These are phyloP conservation scores for Lojkania enalia DNA, from an alignment of 2,329 filamentous ascomycete species.

Conservation along the genomic window DNA sequence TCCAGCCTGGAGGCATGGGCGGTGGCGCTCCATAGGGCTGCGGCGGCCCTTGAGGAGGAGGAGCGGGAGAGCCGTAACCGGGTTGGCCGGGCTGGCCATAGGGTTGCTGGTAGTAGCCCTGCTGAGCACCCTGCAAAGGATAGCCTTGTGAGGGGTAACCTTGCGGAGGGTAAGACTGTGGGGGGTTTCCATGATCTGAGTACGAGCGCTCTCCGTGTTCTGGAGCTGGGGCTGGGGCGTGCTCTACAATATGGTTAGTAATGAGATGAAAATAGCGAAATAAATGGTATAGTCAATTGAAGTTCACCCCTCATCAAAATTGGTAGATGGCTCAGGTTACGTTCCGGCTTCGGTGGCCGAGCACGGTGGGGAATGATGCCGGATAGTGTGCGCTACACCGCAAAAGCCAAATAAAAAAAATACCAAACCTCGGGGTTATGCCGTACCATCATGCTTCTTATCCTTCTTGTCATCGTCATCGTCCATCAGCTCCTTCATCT, in stretches of 20 bases:
- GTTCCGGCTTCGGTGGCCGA: too few species aligned
- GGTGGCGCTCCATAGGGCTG: conserved; percentile 53
- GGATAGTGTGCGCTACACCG: too few species aligned
- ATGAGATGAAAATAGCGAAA: background rate
- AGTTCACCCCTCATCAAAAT: too few species aligned
- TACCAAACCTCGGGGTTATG: too few species aligned
- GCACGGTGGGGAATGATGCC: too few species aligned
- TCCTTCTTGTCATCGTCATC: conserved; percentile 43
- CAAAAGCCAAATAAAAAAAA: too few species aligned
- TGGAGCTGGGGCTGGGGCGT: background rate
- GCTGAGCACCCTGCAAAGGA: conserved; percentile 17
- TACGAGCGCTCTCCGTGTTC: background rate
- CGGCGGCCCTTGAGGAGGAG: conserved; percentile 36
- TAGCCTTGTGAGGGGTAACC: conserved; percentile 5
- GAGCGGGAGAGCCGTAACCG: conserved; percentile 24
- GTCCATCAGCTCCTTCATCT: conserved; percentile 50
- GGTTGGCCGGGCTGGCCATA: conserved; percentile 12
- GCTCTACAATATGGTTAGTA: background rate
- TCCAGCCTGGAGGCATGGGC: conserved; percentile 61
- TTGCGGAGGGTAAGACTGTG: conserved; percentile 20
- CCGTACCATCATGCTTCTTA: too few species aligned
- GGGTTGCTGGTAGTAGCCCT: conserved; percentile 15
- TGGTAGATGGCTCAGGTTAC: too few species aligned
- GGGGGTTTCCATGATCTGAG: conserved; percentile 13
- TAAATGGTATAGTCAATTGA: too few species aligned